A percentile compares a stretch with the other conserved stretches of the same genome.
Evolutionary conservation across 1,284 basidiomycete species (phyloP).

Genomic region (Ustilago loliicola): DNA sequence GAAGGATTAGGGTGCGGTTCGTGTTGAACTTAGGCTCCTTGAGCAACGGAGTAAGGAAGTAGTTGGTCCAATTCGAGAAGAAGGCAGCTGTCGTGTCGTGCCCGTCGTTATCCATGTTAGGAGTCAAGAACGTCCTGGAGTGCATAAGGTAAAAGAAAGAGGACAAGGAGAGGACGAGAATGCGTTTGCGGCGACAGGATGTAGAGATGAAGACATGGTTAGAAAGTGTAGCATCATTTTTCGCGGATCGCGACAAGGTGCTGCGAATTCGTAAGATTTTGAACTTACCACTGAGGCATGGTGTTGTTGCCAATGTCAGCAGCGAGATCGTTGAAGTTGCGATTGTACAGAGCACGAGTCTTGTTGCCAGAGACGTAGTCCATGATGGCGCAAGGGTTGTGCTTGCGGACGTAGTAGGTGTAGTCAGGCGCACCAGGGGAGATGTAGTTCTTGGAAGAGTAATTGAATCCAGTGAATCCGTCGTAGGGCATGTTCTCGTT

Average conservation of each 20-base stretch:
- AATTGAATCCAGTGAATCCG: constrained; percentile 73
- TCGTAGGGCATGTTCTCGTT: constrained; percentile 76
- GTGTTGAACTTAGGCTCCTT: constrained; percentile 74
- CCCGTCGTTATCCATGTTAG: constrained; percentile 77
- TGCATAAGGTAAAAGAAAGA: not conserved
- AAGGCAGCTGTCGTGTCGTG: constrained; percentile 76
- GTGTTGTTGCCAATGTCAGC: constrained; percentile 73
- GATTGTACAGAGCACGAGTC: constrained; percentile 73
- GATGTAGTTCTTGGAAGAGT: constrained; percentile 73
- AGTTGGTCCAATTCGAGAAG: constrained; percentile 74
- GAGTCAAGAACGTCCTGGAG: constrained; percentile 76
- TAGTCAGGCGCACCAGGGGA: constrained; percentile 71
- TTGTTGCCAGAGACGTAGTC: constrained; percentile 73
- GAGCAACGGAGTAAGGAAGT: constrained; percentile 76
- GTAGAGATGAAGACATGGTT: not conserved
- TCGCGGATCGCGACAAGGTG: not conserved
- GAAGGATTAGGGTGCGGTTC: constrained; percentile 74
- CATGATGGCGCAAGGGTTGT: constrained; percentile 75
- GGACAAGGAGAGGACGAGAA: too few species aligned
- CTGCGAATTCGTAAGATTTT: not conserved
- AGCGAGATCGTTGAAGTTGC: constrained; percentile 77
- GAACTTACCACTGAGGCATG: constrained; percentile 74
- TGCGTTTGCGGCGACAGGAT: not conserved
- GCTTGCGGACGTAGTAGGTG: constrained; percentile 68
- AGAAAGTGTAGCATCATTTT: not conserved